Percentiles rank a stretch among this genome's conserved stretches.
Evolutionary conservation across 345 rosid genomes (phyloP).

Genomic region (rapeseed (Brassica napus)): Da-Ae NC_063446.1:30526501-30527000

Average conservation of each 20-base stretch:
- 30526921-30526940: slow-evolving; percentile 30
- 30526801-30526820: slow-evolving; percentile 35
- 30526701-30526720: neutral
- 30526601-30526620: slow-evolving; percentile 16
- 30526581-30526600: neutral
- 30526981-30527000: neutral
- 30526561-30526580: slow-evolving; percentile 36
- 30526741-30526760: slow-evolving; percentile 17
- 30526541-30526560: slow-evolving; percentile 12
- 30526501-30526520: neutral
- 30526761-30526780: slow-evolving; percentile 12
- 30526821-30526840: slow-evolving; percentile 34
- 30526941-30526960: neutral
- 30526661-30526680: slow-evolving; percentile 16
- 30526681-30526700: slow-evolving; percentile 7
- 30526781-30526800: slow-evolving; percentile 37
- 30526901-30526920: slow-evolving; percentile 11
- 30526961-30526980: neutral
- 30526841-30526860: slow-evolving; percentile 35
- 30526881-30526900: slow-evolving; percentile 39
- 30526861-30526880: slow-evolving; percentile 36
- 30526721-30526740: slow-evolving; percentile 11
- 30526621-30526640: slow-evolving; percentile 8
- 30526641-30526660: neutral
- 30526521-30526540: neutral